Base-by-base conservation (phyloP, 2,329 filamentous ascomycete species). In the Colletotrichum lini region DNA sequence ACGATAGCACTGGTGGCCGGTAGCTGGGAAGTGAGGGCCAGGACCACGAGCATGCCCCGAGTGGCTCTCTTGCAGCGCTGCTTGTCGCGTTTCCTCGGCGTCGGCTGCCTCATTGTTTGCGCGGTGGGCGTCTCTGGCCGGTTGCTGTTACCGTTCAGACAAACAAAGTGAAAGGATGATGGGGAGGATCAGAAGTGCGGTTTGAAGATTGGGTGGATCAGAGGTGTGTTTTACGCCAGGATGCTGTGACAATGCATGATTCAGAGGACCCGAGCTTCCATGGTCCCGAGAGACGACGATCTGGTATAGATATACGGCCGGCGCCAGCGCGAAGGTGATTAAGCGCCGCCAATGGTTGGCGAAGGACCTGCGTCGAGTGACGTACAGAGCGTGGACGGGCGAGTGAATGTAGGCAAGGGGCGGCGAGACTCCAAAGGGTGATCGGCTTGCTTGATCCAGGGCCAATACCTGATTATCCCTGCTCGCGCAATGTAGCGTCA, bases 391-490 rank as follows among this genome's bases (percentile, higher is more conserved):
- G 53, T 60, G 38, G 70, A 42, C 38, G 30, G 21, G 50, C 59
- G 54, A 40, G 40, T 60, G 70, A 72, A 70, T 65, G 13, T 40
- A 65, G 50, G 70, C 52, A 47, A 65, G 57, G 53, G 68, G 60
- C 53, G 44, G 49, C 54, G 26, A 57, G 56, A 71, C 42, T 61
- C 63, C 38, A 64, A 45, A 56, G 52, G 68, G 52, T 45, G 71
- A 73, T 72, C 64, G 64, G 56, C 71, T 59, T 64, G 59, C 50
- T 58, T 64, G 68, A 65, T 70, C 71, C 68, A 68, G 71, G 62
- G 60, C 60, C 68, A 67, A 67, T 72, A 50, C 63, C 64, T 72
- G 71, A 72, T 72, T 68, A 73, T 72, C 68, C 68, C 71, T 73
- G 71, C 62, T 54, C 44, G 21, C 50, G 66, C 59, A 49, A 56